Conservation (phyloP, 2,329 filamentous ascomycete genomes). For the Aspergillus brunneoviolaceus region DNA sequence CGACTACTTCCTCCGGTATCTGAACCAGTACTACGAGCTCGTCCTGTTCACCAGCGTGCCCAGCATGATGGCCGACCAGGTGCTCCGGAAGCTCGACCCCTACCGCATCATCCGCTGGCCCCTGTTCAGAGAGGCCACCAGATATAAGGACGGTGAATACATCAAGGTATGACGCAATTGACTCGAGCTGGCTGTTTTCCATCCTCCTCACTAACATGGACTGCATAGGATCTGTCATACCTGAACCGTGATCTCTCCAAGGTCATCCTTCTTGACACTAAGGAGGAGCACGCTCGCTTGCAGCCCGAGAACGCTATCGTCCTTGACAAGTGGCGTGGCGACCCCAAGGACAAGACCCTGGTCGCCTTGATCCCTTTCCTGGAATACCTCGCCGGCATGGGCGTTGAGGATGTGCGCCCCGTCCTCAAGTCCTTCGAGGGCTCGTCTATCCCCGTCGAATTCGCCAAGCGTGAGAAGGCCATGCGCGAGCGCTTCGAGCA, state of each 20-base stretch:
- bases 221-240: slow-evolving; percentile 84
- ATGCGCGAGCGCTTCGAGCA: slow-evolving; percentile 83
- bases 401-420: slow-evolving; percentile 80
- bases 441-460: slow-evolving; percentile 85
- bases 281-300: slow-evolving; percentile 74
- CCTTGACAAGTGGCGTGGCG: slow-evolving; percentile 84
- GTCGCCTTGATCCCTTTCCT: slow-evolving; percentile 92
- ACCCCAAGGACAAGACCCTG: slow-evolving; percentile 78
- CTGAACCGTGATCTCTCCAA: slow-evolving; percentile 95
- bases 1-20: slow-evolving; percentile 95
- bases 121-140: slow-evolving; percentile 92
- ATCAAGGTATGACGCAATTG: slow-evolving; percentile 68
- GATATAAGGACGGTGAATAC: slow-evolving; percentile 93
- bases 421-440: slow-evolving; percentile 86
- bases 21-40: slow-evolving; percentile 96
- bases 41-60: slow-evolving; percentile 93
- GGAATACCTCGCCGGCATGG: slow-evolving; percentile 95
- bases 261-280: slow-evolving; percentile 90
- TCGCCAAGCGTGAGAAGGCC: slow-evolving; percentile 80
- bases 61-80: slow-evolving; percentile 77
- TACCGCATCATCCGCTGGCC: slow-evolving; percentile 95
- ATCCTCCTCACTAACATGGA: slow-evolving; percentile 14
- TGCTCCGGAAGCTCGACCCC: slow-evolving; percentile 90
- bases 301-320: slow-evolving; percentile 98
- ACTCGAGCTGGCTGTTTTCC: not conserved